A percentile compares a stretch with the other conserved stretches of the same genome.
phyloP scores from a whole-genome alignment of 352 stramenopile genomes.

The Globisporangium viniferum region DNA sequence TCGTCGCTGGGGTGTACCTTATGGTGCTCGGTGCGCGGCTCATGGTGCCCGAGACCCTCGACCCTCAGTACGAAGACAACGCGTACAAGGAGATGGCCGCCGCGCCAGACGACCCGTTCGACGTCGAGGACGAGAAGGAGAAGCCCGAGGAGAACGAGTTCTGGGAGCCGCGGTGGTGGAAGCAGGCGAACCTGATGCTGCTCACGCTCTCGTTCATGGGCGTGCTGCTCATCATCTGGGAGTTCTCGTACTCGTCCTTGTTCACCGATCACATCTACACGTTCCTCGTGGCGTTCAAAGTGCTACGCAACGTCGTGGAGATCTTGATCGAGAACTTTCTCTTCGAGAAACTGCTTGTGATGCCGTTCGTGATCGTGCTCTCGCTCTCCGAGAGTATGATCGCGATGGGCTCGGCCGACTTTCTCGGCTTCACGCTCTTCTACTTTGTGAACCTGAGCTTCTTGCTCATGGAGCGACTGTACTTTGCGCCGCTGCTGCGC shows the following conservation, averaged over 20 bases:
- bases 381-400: constrained; percentile 91
- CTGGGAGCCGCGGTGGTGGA: constrained; percentile 87
- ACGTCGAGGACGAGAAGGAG: constrained; percentile 71
- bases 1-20: constrained; percentile 83
- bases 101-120: constrained; percentile 46
- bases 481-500: constrained; percentile 88
- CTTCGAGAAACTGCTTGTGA: constrained; percentile 89
- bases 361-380: constrained; percentile 89
- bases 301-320: constrained; percentile 82
- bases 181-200: constrained; percentile 90
- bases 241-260: constrained; percentile 94
- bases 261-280: constrained; percentile 92
- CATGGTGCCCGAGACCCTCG: constrained; percentile 83
- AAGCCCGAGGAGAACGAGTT: constrained; percentile 63
- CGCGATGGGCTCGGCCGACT: constrained; percentile 94
- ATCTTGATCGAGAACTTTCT: constrained; percentile 82
- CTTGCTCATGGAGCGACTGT: constrained; percentile 93
- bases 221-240: constrained; percentile 91
- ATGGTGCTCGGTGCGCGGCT: constrained; percentile 58
- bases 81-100: constrained; percentile 68
- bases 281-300: constrained; percentile 90
- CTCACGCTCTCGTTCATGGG: constrained; percentile 80
- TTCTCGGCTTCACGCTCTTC: constrained; percentile 93
- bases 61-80: constrained; percentile 73
- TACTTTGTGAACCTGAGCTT: constrained; percentile 94